phyloP scores from a whole-genome alignment of 164 flowering plant genomes.

The Dillenia turbinata region DNA sequence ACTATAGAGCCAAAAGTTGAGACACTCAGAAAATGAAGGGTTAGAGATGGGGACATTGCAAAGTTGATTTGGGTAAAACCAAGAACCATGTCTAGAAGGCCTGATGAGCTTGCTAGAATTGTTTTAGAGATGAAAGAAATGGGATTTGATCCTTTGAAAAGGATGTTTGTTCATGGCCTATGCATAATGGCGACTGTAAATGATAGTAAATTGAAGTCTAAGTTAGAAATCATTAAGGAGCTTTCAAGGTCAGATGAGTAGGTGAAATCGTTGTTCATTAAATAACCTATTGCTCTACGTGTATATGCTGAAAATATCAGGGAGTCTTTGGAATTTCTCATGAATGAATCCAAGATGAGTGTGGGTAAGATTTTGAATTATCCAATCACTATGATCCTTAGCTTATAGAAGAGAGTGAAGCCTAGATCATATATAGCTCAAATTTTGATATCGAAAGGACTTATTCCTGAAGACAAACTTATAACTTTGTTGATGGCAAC shows the following conservation, averaged over 20 bases:
- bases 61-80: not conserved
- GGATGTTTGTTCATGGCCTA: not conserved
- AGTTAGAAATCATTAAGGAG: not conserved
- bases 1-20: not conserved
- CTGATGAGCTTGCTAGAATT: not conserved
- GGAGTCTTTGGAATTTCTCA: not conserved
- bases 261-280: not conserved
- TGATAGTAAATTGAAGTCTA: not conserved
- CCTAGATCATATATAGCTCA: not conserved
- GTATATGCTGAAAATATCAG: not conserved
- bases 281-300: not conserved
- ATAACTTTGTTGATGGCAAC: no score
- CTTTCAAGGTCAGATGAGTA: conserved; percentile 2
- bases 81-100: not conserved
- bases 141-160: not conserved
- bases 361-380: not conserved
- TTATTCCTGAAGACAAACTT: no score
- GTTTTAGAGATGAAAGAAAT: not conserved
- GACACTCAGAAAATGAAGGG: not conserved
- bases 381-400: not conserved
- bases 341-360: not conserved
- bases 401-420: conserved; percentile 4
- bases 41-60: not conserved
- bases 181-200: not conserved
- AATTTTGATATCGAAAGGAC: no score